phyloP scores from a whole-genome alignment of 306 rosid species.

The Vachellia collinsii region DNA sequence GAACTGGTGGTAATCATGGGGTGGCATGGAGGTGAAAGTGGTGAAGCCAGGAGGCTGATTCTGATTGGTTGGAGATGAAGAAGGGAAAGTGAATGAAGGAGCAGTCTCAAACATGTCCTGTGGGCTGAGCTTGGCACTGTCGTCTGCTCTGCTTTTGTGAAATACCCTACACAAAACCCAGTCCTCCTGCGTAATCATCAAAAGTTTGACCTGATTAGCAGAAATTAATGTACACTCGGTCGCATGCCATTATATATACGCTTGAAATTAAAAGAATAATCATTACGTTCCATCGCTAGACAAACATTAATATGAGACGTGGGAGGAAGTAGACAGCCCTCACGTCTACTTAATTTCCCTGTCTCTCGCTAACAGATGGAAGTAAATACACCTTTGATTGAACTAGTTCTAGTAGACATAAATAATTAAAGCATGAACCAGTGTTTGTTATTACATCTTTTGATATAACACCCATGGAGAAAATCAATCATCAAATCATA shows the following conservation, averaged over 20 bases:
- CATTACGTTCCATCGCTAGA: constrained; percentile 22
- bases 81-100: constrained; percentile 45
- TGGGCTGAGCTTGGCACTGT: constrained; percentile 53
- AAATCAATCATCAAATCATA: background rate
- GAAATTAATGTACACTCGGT: constrained; percentile 27
- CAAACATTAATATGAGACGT: background rate
- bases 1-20: constrained; percentile 30
- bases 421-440: background rate
- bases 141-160: constrained; percentile 70
- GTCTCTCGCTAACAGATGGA: constrained; percentile 17
- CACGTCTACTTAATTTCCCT: background rate
- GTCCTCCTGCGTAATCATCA: constrained; percentile 76
- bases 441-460: background rate
- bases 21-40: constrained; percentile 54
- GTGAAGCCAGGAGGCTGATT: constrained; percentile 48
- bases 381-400: background rate
- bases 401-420: background rate
- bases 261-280: constrained; percentile 29
- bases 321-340: background rate
- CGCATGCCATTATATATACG: too few species aligned
- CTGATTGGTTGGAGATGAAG: constrained; percentile 53
- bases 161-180: constrained; percentile 97
- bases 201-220: constrained; percentile 40
- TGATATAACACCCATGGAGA: background rate
- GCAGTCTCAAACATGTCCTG: constrained; percentile 45